Conservation (phyloP, 441 rosid genomes). For the Mallotus repandus region DNA sequence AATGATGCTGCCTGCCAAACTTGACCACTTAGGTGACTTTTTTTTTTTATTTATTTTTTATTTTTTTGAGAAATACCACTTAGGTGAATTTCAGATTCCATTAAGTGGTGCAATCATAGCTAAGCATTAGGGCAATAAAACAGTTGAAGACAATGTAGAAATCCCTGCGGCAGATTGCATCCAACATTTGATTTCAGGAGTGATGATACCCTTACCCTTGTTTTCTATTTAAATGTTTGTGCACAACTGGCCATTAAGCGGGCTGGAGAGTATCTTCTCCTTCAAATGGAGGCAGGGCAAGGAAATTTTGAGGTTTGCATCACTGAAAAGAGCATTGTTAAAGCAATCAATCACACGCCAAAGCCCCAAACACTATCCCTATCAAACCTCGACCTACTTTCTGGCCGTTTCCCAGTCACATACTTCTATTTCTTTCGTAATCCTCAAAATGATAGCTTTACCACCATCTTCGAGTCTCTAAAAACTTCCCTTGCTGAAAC, state of each 20-base stretch:
- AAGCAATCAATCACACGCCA: conserved; percentile 35
- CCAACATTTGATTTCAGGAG: not conserved
- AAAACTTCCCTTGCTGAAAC: conserved; percentile 52
- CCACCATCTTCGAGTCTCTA: conserved; percentile 38
- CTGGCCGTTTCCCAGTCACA: conserved; percentile 79
- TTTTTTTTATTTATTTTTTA: no score
- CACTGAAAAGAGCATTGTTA: conserved; percentile 40
- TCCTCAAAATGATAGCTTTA: conserved; percentile 24
- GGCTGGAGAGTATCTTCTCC: not conserved
- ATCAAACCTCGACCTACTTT: conserved; percentile 86
- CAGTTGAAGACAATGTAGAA: not conserved
- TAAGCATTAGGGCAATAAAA: not conserved
- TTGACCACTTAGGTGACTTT: conserved; percentile 4
- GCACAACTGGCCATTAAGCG: not conserved
- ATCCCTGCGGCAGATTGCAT: not conserved
- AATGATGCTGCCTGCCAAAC: conserved; percentile 31
- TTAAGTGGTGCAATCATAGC: not conserved
- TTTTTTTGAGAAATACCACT: no score
- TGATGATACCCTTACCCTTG: not conserved
- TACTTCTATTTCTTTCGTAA: conserved; percentile 67
- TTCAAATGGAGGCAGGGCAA: conserved; percentile 20
- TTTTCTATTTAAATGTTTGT: not conserved
- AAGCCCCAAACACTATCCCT: conserved; percentile 39
- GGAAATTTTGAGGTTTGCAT: conserved; percentile 41
- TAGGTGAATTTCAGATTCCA: not conserved